Evolutionary conservation across 1,284 basidiomycete genomes (phyloP).

Genomic region (Termitomyces sp.): DNA sequence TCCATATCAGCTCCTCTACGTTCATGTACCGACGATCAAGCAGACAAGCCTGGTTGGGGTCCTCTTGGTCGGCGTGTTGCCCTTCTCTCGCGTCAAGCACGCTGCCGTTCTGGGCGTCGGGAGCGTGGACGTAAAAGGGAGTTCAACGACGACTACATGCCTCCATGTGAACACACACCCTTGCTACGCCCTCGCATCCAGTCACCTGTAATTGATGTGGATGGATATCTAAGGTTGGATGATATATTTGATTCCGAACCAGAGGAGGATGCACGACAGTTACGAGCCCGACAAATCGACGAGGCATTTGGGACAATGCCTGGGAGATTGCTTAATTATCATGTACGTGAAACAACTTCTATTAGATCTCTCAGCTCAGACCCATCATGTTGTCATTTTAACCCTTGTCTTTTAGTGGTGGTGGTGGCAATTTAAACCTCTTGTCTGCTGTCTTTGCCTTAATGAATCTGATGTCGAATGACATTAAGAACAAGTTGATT

Average conservation of each 20-base stretch:
- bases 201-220: constrained; percentile 9
- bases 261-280: constrained; percentile 30
- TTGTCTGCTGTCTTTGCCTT: constrained; percentile 49
- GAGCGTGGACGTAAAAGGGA: constrained; percentile 7
- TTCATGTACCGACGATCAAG: constrained; percentile 44
- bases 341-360: constrained; percentile 42
- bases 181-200: constrained; percentile 13
- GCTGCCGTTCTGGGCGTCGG: background rate
- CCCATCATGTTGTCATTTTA: background rate
- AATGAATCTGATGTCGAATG: constrained; percentile 37
- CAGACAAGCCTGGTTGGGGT: constrained; percentile 44
- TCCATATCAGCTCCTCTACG: constrained; percentile 70
- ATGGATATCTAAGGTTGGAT: constrained; percentile 7
- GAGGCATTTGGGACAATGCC: constrained; percentile 65
- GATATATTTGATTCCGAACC: constrained; percentile 8
- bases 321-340: constrained; percentile 54
- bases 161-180: constrained; percentile 18
- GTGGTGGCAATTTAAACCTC: constrained; percentile 67
- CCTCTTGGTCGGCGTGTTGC: constrained; percentile 55
- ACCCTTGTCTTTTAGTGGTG: constrained; percentile 53
- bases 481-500: background rate
- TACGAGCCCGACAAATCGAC: constrained; percentile 39
- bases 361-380: constrained; percentile 3
- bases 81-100: constrained; percentile 22
- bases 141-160: background rate